phyloP scores from a whole-genome alignment of 2,329 filamentous ascomycete genomes.

The Fonsecaea pugnacius region DNA sequence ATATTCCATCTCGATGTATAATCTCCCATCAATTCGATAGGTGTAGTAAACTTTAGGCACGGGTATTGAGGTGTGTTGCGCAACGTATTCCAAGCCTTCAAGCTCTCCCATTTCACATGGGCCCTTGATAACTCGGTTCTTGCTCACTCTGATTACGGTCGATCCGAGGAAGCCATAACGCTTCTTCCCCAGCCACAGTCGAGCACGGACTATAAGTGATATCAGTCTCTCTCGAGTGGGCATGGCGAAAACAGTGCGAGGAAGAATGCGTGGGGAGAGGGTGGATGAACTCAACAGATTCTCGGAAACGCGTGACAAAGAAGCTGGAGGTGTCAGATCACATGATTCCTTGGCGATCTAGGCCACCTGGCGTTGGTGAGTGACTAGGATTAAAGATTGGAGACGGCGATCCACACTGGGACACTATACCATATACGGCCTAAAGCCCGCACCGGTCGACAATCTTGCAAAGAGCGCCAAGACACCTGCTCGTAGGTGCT shows the following conservation, averaged over 20 bases:
- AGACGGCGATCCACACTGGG: no score
- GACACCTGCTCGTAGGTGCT: no score
- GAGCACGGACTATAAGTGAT: not conserved
- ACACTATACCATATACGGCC: no score
- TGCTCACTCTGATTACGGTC: constrained; percentile 24
- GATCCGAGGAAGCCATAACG: not conserved
- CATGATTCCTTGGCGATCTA: not conserved
- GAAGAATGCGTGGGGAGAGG: not conserved
- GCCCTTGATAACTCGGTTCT: constrained; percentile 24
- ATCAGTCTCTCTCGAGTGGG: not conserved
- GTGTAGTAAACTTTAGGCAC: not conserved
- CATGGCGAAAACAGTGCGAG: not conserved
- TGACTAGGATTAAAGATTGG: no score
- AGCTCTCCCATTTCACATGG: constrained; percentile 21
- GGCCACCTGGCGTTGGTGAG: not conserved
- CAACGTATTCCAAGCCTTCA: not conserved
- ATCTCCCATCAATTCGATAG: not conserved
- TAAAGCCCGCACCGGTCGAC: no score
- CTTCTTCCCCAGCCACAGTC: constrained; percentile 3
- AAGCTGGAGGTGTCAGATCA: not conserved
- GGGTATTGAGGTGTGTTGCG: not conserved
- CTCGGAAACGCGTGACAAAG: not conserved
- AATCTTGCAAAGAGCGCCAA: no score
- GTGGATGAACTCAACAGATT: not conserved
- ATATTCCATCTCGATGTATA: not conserved